A percentile compares a stretch with the other conserved stretches of the same genome.
Evolutionary conservation across 768 basidiomycete genomes (phyloP).

Genomic region (Tulasnella sp.): DNA sequence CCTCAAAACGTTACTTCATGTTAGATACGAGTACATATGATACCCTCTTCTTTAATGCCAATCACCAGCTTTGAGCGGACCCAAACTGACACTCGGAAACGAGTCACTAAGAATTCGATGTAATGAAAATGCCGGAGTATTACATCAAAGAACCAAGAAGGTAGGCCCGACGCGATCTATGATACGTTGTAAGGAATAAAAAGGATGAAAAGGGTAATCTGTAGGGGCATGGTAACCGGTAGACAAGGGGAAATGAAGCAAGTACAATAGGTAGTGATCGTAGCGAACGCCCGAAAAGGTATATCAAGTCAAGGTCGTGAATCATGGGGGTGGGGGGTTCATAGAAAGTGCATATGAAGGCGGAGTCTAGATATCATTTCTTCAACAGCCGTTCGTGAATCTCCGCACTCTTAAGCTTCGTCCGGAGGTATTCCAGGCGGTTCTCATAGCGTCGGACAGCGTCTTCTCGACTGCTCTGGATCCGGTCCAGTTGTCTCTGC

Average conservation of each 20-base stretch:
- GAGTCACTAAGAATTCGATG: neutral
- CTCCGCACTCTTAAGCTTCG: conserved; percentile 75
- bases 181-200: conserved; percentile 2
- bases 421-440: conserved; percentile 70
- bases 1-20: neutral
- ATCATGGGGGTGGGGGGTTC: neutral
- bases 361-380: conserved; percentile 1
- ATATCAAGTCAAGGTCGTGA: neutral
- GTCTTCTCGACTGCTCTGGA: conserved; percentile 60
- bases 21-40: neutral
- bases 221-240: neutral
- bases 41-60: neutral
- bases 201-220: neutral
- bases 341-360: neutral
- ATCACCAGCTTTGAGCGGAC: neutral
- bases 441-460: conserved; percentile 65
- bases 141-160: neutral
- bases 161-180: neutral
- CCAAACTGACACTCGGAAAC: neutral
- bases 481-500: conserved; percentile 37
- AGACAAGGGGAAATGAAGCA: neutral
- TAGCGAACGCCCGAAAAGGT: neutral
- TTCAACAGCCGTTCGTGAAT: conserved; percentile 62
- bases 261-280: neutral
- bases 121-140: neutral